Evolutionary conservation across 768 basidiomycete genomes (phyloP), one percentile per base, ranked within the genome.

Genomic region (Mycena latifolia): DNA sequence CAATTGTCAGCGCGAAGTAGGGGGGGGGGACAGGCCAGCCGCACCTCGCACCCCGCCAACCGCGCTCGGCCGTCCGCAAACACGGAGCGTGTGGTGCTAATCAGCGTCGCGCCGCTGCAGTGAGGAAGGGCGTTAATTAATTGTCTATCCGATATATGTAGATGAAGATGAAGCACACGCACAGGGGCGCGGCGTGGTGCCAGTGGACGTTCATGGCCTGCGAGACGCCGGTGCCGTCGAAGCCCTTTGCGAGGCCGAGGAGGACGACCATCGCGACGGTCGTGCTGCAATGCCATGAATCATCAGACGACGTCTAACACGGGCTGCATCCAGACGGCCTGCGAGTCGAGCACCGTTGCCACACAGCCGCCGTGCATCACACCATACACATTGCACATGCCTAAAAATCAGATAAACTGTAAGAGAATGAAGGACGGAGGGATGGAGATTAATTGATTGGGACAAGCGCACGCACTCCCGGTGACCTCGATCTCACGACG

Each of bases 401-500:
- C 69, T 71, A 18, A 29, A 24, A 28, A 3, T 37, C n/a, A 48
- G 25, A 51, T n/a, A 45, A 35, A 14, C 8, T 8, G 11, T n/a
- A 45, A 45, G n/a, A 45, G 43, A 45, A n/a, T n/a, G n/a, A n/a
- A n/a, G n/a, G n/a, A n/a, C n/a, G n/a, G n/a, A n/a, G n/a, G n/a
- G n/a, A n/a, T n/a, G n/a, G n/a, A n/a, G n/a, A n/a, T n/a, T n/a
- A n/a, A n/a, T n/a, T n/a, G n/a, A n/a, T n/a, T n/a, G n/a, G n/a
- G n/a, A n/a, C n/a, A 45, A 17, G n/a, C 6, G 17, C 3, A 45
- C 50, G 14, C 29, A 51, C 50, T 31, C 50, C 20, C 18, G 1
- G 75, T 75, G 11, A 85, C 77, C 5, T 75, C 75, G 8, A 83
- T 76, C 67, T 85, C 82, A 81, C 78, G 3, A 82, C 71, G 0